phyloP scores from a whole-genome alignment of 1,284 basidiomycete species.

The Xanthoconium separans region DNA sequence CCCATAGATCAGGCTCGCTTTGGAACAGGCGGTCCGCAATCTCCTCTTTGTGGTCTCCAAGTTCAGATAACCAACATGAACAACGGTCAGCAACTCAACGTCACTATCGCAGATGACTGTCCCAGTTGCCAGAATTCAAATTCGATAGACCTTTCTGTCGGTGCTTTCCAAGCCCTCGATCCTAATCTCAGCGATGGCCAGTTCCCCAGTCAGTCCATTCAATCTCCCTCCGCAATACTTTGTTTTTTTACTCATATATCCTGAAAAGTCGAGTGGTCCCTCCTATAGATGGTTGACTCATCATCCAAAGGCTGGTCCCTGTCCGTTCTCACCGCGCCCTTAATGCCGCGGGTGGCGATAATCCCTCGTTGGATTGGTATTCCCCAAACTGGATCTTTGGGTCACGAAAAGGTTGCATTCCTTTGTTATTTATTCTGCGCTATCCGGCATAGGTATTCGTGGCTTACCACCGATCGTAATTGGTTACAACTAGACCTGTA shows the following conservation, averaged over 20 bases:
- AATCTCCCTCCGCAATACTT: not conserved
- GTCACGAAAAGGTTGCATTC: conserved; percentile 5
- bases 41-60: conserved; percentile 62
- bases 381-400: conserved; percentile 15
- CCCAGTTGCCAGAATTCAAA: conserved; percentile 70
- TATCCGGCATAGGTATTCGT: conserved; percentile 13
- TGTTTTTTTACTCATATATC: conserved; percentile 2
- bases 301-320: conserved; percentile 25
- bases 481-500: not conserved
- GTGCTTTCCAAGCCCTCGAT: conserved; percentile 68
- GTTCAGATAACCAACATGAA: conserved; percentile 63
- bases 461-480: not conserved
- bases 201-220: conserved; percentile 51
- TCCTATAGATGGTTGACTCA: conserved; percentile 19
- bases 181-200: conserved; percentile 48
- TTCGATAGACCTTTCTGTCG: conserved; percentile 81
- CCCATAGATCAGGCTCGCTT: conserved; percentile 48
- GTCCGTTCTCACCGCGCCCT: not conserved
- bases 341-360: conserved; percentile 34
- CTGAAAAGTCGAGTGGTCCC: conserved; percentile 48
- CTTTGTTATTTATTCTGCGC: conserved; percentile 2
- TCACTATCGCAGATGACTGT: conserved; percentile 77
- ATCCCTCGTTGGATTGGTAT: conserved; percentile 21
- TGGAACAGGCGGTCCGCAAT: conserved; percentile 46
- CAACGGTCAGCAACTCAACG: conserved; percentile 59